Evolutionary conservation across 331 rosid genomes (phyloP).

Genomic region (Rosa hybrid): DNA sequence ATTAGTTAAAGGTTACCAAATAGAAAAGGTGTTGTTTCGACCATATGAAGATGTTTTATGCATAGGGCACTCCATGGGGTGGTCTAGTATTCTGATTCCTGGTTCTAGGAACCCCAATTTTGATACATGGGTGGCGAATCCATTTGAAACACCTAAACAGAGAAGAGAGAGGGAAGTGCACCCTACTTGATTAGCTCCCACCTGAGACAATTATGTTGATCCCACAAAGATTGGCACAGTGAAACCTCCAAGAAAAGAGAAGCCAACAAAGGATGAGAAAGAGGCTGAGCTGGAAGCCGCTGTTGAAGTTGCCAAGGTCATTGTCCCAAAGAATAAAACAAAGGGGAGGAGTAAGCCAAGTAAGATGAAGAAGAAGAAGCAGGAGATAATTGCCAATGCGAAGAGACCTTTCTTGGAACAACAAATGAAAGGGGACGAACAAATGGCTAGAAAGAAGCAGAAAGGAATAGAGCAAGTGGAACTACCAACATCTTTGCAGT

Average conservation of each 20-base stretch:
- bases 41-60: slow-evolving; percentile 92
- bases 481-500: slow-evolving; percentile 67
- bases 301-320: slow-evolving; percentile 58
- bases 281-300: slow-evolving; percentile 74
- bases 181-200: slow-evolving; percentile 36
- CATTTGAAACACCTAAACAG: slow-evolving; percentile 80
- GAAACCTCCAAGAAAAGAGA: slow-evolving; percentile 41
- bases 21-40: slow-evolving; percentile 59
- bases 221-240: slow-evolving; percentile 78
- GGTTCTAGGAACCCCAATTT: slow-evolving; percentile 97
- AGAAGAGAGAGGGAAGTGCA: slow-evolving; percentile 54
- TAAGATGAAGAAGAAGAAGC: slow-evolving; percentile 44
- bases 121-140: slow-evolving; percentile 85
- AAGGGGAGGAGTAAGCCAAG: too few relatives aligned
- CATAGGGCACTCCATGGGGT: slow-evolving; percentile 93
- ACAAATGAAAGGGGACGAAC: slow-evolving; percentile 52
- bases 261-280: slow-evolving; percentile 44
- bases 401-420: slow-evolving; percentile 79
- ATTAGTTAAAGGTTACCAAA: slow-evolving; percentile 80
- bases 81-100: slow-evolving; percentile 87
- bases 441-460: slow-evolving; percentile 57
- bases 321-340: slow-evolving; percentile 49
- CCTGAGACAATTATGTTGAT: slow-evolving; percentile 75
- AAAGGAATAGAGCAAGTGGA: slow-evolving; percentile 45
- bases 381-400: slow-evolving; percentile 54